Base-by-base conservation (phyloP, 2,329 filamentous ascomycete genomes). In the Calonectria montana region DNA sequence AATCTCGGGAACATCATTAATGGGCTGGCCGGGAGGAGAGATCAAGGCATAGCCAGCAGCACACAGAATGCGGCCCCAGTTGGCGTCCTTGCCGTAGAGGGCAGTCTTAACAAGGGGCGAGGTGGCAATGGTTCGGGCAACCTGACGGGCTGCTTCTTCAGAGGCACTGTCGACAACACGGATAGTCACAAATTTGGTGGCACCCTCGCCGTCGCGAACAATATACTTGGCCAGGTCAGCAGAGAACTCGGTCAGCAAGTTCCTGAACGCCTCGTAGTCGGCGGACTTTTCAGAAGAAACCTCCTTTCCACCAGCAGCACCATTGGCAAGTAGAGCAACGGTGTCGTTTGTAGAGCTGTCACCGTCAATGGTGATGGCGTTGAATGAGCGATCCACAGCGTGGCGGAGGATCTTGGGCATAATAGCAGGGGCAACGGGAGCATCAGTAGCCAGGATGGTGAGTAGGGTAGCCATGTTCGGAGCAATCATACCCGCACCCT, bases 341-440 rank as follows among this genome's bases (percentile, higher is more conserved):
- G 96, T 98, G 86, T 99, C 97, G 85, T 99, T 99, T 71, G 97
- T 99, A 73, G 94, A 97, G 10, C 96, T 98, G 84, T 98, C 97
- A 71, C 97, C 97, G 83, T 99, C 97, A 73, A 99, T 94, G 73
- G 94, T 97, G 82, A 99, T 98, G 83, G 94, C 93, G 88, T 99
- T 98, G 89, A 98, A 99, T 0, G 94, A 97, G 72, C 92, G 91
- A 77, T 94, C 91, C 67, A 95, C 92, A 53, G 96, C 94, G 76
- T 91, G 87, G 70, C 88, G 91, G 53, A 98, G 92, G 16, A 97
- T 88, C 0, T 88, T 83, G 61, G 92, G 90, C 71, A 98, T 90
- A 12, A 93, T 88, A 1, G 84, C 81, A 4, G 94, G 88, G 0
- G 91, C 88, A 79, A 98, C 90, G 35, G 95, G 94, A 1, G 93